phyloP scores from a whole-genome alignment of 306 rosid species.

The Parietaria judaica region DNA sequence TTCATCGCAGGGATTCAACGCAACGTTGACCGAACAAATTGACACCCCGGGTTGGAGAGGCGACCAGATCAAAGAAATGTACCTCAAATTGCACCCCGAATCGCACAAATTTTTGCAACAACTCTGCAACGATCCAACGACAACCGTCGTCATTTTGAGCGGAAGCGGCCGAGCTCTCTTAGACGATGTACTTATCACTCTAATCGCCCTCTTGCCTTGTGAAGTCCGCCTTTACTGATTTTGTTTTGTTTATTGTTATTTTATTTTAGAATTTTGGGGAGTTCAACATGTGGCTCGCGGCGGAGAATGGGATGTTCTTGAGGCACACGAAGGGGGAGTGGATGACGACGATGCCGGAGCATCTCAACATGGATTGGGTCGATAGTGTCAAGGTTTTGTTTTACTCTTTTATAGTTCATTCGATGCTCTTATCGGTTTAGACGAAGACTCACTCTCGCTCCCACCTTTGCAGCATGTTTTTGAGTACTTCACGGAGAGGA shows the following conservation, averaged over 20 bases:
- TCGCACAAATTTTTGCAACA: conserved; percentile 48
- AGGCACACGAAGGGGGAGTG: conserved; percentile 65
- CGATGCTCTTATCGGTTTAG: too few species aligned
- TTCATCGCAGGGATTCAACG: conserved; percentile 66
- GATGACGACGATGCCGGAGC: conserved; percentile 99
- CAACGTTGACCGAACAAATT: conserved; percentile 77
- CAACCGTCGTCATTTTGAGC: conserved; percentile 86
- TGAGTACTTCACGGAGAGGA: conserved; percentile 83
- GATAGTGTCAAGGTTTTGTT: conserved; percentile 68
- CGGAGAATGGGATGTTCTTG: conserved; percentile 94
- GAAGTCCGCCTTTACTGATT: conserved; percentile 13
- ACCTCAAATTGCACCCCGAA: conserved; percentile 74
- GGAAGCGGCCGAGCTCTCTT: conserved; percentile 68
- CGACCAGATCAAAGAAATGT: conserved; percentile 84
- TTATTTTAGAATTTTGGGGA: conserved; percentile 64
- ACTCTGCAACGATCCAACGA: conserved; percentile 62
- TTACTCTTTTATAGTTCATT: too few species aligned
- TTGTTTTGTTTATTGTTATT: background rate
- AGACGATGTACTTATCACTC: conserved; percentile 46
- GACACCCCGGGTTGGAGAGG: conserved; percentile 68
- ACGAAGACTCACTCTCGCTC: too few species aligned
- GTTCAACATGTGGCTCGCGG: conserved; percentile 88
- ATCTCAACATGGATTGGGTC: conserved; percentile 90
- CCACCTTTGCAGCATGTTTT: conserved; percentile 62
- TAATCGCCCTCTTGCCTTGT: conserved; percentile 14